phyloP scores from a whole-genome alignment of 495 filamentous ascomycete genomes.

The Talaromyces wortmannii region DNA sequence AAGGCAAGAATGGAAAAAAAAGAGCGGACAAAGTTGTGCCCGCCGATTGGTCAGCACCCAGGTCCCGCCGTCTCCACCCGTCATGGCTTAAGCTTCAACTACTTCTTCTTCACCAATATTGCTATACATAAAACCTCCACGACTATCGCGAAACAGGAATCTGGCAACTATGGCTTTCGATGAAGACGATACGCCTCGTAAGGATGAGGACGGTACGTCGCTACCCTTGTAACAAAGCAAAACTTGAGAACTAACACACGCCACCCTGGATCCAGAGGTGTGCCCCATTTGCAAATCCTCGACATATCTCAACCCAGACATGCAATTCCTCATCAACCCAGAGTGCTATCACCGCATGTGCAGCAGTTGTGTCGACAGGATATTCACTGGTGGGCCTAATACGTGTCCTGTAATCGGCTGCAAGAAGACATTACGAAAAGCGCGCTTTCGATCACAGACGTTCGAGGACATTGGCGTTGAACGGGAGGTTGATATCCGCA shows the following conservation, averaged over 20 bases:
- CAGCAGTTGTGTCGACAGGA: conserved; percentile 84
- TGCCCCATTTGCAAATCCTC: conserved; percentile 96
- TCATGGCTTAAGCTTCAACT: no score
- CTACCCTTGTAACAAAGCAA: not conserved
- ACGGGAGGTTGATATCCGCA: conserved; percentile 88
- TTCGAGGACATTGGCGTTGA: conserved; percentile 89
- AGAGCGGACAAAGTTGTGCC: conserved; percentile 10
- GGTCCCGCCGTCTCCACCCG: not conserved
- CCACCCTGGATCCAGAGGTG: conserved; percentile 50
- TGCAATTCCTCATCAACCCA: conserved; percentile 91
- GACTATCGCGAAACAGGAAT: no score
- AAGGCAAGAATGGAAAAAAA: conserved; percentile 4
- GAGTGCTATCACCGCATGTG: conserved; percentile 99
- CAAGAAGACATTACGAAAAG: conserved; percentile 74
- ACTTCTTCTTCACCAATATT: no score
- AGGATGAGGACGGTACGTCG: conserved; percentile 46
- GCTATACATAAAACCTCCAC: no score
- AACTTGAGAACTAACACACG: conserved; percentile 5
- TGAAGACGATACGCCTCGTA: conserved; percentile 13
- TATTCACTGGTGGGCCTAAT: conserved; percentile 85
- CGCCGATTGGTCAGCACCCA: conserved; percentile 15
- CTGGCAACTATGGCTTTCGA: not conserved
- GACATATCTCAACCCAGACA: conserved; percentile 87
- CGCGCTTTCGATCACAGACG: conserved; percentile 76
- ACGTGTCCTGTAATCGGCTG: conserved; percentile 88